A percentile compares a stretch with the other conserved stretches of the same genome.
These are phyloP conservation scores for Tremella fuciformis DNA, from an alignment of 768 basidiomycete genomes.

Conservation along the genomic window DNA sequence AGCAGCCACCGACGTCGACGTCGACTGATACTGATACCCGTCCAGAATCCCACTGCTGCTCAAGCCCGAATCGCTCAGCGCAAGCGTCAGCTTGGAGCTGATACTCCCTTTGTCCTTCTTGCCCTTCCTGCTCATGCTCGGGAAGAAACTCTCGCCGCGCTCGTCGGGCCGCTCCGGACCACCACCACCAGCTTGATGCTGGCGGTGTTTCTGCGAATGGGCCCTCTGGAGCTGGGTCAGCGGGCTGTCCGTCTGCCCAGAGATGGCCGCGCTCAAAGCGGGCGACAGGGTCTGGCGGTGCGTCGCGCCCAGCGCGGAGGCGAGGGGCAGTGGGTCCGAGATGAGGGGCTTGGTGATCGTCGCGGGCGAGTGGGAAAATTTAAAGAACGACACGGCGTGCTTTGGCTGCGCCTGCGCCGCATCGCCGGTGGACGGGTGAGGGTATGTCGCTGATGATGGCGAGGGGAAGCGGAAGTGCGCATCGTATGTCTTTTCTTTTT, in stretches of 20 bases:
- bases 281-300: not conserved
- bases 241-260: not conserved
- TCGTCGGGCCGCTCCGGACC: not conserved
- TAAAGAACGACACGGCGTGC: not conserved
- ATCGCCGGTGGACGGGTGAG: not conserved
- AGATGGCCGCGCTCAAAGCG: not conserved
- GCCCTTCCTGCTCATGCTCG: not conserved
- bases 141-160: not conserved
- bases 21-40: too few relatives aligned
- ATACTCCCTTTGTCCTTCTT: not conserved
- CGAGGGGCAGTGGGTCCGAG: not conserved
- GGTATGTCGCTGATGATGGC: not conserved
- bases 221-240: not conserved
- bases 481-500: not conserved
- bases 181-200: not conserved
- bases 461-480: conserved; percentile 1
- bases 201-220: too few relatives aligned
- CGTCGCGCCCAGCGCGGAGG: too few relatives aligned
- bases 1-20: not conserved
- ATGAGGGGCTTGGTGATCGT: not conserved
- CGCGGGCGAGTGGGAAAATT: not conserved
- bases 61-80: not conserved
- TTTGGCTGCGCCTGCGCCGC: not conserved
- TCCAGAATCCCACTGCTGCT: not conserved
- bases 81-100: conserved; percentile 1